Evolutionary conservation across 805 yeast species (phyloP).

Genomic region (Candida jianshihensis): DNA sequence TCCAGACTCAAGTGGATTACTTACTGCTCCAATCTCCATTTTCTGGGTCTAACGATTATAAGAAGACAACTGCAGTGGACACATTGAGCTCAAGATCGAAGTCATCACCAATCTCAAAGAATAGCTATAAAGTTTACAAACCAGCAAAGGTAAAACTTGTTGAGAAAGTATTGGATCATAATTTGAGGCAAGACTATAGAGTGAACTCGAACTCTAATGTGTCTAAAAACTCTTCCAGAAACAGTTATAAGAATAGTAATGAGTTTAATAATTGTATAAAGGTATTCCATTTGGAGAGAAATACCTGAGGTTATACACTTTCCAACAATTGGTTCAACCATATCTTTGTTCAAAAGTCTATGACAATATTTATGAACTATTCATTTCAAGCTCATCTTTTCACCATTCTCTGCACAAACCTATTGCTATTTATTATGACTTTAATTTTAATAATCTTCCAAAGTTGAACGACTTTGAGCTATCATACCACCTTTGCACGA

Average conservation of each 20-base stretch:
- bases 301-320: not conserved
- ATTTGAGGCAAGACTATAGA: not conserved
- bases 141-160: not conserved
- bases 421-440: too few species aligned
- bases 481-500: too few species aligned
- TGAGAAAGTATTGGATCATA: not conserved
- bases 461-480: too few species aligned
- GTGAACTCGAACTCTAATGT: not conserved
- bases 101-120: too few species aligned
- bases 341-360: too few species aligned
- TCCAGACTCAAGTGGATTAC: conserved; percentile 1
- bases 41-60: not conserved
- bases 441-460: too few species aligned
- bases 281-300: not conserved
- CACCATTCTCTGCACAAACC: too few species aligned
- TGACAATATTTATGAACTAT: too few species aligned
- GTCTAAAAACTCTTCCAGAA: not conserved
- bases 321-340: too few species aligned
- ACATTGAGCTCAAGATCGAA: not conserved
- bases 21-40: not conserved
- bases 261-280: conserved; percentile 1
- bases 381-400: too few species aligned
- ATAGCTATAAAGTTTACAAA: not conserved
- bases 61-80: not conserved
- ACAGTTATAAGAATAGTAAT: not conserved